Percentiles rank a stretch among this genome's conserved stretches.
These are phyloP conservation scores for Aristolochia californica DNA, from an alignment of 164 flowering plant genomes.

Conservation along the genomic window DNA sequence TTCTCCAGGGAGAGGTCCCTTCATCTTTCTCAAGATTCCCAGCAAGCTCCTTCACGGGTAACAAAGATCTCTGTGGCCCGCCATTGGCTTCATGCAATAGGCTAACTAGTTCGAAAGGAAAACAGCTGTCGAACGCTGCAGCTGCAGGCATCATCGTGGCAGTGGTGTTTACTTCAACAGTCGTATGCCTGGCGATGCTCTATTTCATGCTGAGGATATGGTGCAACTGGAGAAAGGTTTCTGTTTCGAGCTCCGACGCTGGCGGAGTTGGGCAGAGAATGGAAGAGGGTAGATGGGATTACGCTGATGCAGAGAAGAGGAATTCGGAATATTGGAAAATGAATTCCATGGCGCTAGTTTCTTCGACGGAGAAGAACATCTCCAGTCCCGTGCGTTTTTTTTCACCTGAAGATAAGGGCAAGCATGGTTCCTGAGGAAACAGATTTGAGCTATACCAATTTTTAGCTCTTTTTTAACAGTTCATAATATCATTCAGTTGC, in stretches of 20 bases:
- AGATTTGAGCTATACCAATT: constrained; percentile 16
- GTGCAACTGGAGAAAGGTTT: constrained; percentile 61
- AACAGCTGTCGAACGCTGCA: constrained; percentile 33
- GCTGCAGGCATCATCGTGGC: constrained; percentile 58
- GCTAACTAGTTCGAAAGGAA: constrained; percentile 11
- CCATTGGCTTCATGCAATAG: constrained; percentile 40
- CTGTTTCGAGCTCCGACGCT: constrained; percentile 44
- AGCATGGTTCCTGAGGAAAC: too few relatives aligned
- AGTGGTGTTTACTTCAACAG: constrained; percentile 64
- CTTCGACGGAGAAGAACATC: constrained; percentile 23
- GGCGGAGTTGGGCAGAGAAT: constrained; percentile 28
- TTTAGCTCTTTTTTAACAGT: constrained; percentile 11
- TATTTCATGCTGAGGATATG: constrained; percentile 84
- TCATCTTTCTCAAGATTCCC: constrained; percentile 54
- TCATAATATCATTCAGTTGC: too few relatives aligned
- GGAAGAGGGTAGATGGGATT: constrained; percentile 40
- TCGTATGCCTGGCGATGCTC: constrained; percentile 57
- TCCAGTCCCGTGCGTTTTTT: background rate
- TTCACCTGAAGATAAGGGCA: too few relatives aligned
- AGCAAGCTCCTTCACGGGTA: constrained; percentile 46
- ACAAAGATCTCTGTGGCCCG: constrained; percentile 64
- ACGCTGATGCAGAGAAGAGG: constrained; percentile 26
- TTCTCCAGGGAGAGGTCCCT: constrained; percentile 59
- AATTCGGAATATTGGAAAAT: constrained; percentile 42
- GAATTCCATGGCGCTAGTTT: constrained; percentile 21